Conservation (phyloP, 306 rosid genomes). For the Corylus avellana region DNA sequence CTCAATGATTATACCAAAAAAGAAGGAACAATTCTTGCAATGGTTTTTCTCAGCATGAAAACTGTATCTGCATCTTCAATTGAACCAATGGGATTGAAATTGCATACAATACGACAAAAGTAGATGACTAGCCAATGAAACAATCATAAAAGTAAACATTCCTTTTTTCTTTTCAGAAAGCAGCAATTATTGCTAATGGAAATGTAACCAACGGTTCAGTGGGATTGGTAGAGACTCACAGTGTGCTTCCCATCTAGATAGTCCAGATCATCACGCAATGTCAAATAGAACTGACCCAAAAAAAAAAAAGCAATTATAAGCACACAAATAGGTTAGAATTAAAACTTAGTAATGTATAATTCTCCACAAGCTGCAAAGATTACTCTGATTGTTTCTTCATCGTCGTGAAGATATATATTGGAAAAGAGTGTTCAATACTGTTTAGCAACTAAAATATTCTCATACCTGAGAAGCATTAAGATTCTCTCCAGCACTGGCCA, state of each 20-base stretch:
- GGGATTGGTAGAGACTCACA: slow-evolving; percentile 50
- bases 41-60: not conserved
- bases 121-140: not conserved
- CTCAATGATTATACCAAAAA: not conserved
- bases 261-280: slow-evolving; percentile 88
- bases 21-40: not conserved
- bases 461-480: slow-evolving; percentile 96
- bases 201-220: not conserved
- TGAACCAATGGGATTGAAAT: not conserved
- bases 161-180: not conserved
- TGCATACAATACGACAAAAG: not conserved
- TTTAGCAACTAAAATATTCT: slow-evolving; percentile 3
- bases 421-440: not conserved
- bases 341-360: not conserved
- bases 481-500: slow-evolving; percentile 98
- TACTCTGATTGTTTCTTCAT: not conserved
- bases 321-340: slow-evolving; percentile 1
- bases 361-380: not conserved
- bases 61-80: not conserved
- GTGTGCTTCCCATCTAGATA: slow-evolving; percentile 93
- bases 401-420: not conserved
- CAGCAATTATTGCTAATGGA: not conserved
- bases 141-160: not conserved
- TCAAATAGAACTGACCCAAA: slow-evolving; percentile 72
- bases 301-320: slow-evolving; percentile 26